Percentiles rank a stretch among this genome's conserved stretches.
Conservation (phyloP, 192 early-diverging fungal genomes). For the Coemansia sp. region DNA sequence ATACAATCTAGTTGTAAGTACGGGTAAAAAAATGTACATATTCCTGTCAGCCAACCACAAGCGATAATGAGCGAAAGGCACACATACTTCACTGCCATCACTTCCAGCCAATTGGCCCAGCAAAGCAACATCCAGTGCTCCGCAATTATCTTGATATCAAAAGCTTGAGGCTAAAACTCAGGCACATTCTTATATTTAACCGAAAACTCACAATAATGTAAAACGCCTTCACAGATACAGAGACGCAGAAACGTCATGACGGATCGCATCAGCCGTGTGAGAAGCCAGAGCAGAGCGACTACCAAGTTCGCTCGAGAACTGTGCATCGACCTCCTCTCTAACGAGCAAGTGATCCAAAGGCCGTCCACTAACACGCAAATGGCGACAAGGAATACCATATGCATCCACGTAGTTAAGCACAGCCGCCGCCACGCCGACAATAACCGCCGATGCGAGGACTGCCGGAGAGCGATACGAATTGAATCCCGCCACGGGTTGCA, state of each 20-base stretch:
- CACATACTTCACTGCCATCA: too few species aligned
- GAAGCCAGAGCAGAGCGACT: not conserved
- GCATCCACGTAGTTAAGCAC: conserved; percentile 46
- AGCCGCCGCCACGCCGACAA: conserved; percentile 44
- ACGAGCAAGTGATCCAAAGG: not conserved
- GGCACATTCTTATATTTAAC: too few species aligned
- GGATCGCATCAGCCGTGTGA: not conserved
- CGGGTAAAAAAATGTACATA: too few species aligned
- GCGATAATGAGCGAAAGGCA: too few species aligned
- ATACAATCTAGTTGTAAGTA: too few species aligned
- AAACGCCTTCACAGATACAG: conserved; percentile 34
- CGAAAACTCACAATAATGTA: not conserved
- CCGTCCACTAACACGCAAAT: conserved; percentile 17
- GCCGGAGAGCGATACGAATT: conserved; percentile 41
- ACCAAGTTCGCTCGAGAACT: conserved; percentile 23
- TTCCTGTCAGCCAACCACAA: too few species aligned
- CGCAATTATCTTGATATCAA: too few species aligned
- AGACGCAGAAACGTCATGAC: conserved; percentile 26
- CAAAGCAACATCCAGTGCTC: too few species aligned
- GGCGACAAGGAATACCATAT: conserved; percentile 27
- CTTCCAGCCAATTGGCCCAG: too few species aligned
- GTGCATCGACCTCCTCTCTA: conserved; percentile 13
- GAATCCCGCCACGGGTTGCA: not conserved
- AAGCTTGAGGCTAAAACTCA: too few species aligned
- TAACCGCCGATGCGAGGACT: conserved; percentile 36